Conservation (phyloP, 495 filamentous ascomycete species). For the Cudoniella acicularis region DNA sequence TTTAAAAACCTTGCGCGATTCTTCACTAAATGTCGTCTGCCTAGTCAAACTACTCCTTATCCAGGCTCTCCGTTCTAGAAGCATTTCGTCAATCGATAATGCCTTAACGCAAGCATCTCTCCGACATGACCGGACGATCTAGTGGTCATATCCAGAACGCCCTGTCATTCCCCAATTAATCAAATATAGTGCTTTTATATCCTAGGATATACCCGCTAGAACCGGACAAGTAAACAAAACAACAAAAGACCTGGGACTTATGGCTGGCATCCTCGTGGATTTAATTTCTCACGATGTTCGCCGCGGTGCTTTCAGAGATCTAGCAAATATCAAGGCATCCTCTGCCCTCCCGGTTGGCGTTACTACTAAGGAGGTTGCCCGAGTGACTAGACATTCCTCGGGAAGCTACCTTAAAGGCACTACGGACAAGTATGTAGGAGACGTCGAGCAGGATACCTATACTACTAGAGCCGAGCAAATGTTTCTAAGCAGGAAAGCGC, state of each 20-base stretch:
- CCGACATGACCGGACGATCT: background rate
- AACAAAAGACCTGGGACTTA: background rate
- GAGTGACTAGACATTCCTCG: background rate
- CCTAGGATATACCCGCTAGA: background rate
- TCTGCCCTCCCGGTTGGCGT: background rate
- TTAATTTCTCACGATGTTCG: background rate
- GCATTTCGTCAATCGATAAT: constrained; percentile 1
- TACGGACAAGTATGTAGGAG: background rate
- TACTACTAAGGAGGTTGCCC: background rate
- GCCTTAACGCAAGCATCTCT: background rate
- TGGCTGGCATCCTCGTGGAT: background rate
- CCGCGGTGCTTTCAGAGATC: background rate
- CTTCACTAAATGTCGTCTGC: background rate
- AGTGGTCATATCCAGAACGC: background rate
- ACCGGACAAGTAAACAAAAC: background rate
- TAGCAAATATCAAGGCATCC: background rate
- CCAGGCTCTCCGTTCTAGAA: background rate
- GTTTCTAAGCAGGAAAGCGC: background rate
- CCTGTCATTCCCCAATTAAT: background rate
- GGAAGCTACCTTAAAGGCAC: background rate
- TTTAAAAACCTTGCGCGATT: background rate
- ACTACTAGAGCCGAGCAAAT: background rate
- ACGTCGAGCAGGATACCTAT: background rate
- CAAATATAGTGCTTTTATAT: background rate
- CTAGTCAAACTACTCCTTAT: constrained; percentile 1